These are phyloP conservation scores for Cutaneotrichosporon sp. DNA, from an alignment of 1,284 basidiomycete genomes.

Conservation along the genomic window DNA sequence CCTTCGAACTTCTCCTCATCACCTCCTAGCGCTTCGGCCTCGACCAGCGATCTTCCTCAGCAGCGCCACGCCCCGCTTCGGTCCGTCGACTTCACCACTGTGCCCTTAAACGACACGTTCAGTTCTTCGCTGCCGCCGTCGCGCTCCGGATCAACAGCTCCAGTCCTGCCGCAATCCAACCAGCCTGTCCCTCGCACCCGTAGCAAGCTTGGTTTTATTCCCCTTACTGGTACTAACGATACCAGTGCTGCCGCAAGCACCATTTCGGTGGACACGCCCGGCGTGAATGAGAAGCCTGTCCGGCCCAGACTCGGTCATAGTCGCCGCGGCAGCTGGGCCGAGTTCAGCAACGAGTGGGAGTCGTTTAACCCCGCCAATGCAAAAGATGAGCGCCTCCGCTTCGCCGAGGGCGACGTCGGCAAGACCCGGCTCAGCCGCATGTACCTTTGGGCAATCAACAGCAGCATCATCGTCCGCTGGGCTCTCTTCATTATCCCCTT, in stretches of 20 bases:
- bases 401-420: constrained; percentile 53
- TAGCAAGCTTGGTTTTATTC: constrained; percentile 13
- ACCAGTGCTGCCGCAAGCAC: constrained; percentile 3
- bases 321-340: constrained; percentile 33
- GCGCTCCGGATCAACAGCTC: neutral
- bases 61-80: neutral
- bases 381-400: constrained; percentile 47
- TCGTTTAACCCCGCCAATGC: constrained; percentile 49
- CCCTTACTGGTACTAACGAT: neutral
- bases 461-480: constrained; percentile 78
- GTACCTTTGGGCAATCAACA: constrained; percentile 73
- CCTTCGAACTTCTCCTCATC: neutral
- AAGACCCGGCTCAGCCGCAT: constrained; percentile 47
- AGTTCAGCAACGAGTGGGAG: constrained; percentile 47
- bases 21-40: neutral
- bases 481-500: constrained; percentile 73
- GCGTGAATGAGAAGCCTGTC: constrained; percentile 5
- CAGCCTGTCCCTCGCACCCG: neutral
- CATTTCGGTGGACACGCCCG: neutral
- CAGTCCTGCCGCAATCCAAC: neutral
- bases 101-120: constrained; percentile 18
- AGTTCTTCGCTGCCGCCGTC: neutral
- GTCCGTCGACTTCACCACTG: constrained; percentile 13
- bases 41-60: neutral
- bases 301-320: neutral